Evolutionary conservation across 2,329 filamentous ascomycete species (phyloP), one percentile per base, ranked within the genome.

Genomic region (Hypoxylon sp.): DNA sequence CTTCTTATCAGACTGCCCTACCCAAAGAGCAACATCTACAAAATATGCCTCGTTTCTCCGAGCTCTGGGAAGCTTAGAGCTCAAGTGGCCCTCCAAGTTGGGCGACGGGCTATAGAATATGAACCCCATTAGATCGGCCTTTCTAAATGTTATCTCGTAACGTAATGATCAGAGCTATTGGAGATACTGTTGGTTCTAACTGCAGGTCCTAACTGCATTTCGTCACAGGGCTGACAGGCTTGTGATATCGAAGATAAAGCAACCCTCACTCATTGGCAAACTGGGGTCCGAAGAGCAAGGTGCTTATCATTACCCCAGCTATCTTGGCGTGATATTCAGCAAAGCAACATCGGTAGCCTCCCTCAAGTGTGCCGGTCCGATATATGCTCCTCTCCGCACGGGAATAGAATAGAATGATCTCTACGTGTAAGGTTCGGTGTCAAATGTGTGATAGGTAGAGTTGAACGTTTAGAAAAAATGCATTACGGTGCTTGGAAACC

Each of bases 381-480:
- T 31, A 35, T 5, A 24, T 27, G 11, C 50, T 58, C 17, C 51
- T 56, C 53, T 60, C 56, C 55, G 56, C 64, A 56, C 50, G 53
- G 63, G n/a, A 39, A 37, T 19, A 31, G n/a, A 39, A 2, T 11
- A 27, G 3, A 37, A 13, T 19, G 24, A 8, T 57, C 7, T 27
- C 15, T 11, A 51, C 24, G 19, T 56, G 48, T 50, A 47, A 46
- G 21, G 24, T 31, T 53, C 17, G 13, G 57, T 37, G 17, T 55
- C 35, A 24, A 29, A 37, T 54, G 13, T 46, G 19, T 8, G 52
- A 4, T 8, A n/a, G 11, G 31, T 37, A 31, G 42, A 37, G 32
- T 47, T 60, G 46, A 27, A 59, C 47, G 52, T 68, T 70, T 62
- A 46, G 68, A 73, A 73, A 73, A 62, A 63, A 72, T 75, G 68